phyloP scores from a whole-genome alignment of 257 asterid genomes.

The Solanum peruvianum region DNA sequence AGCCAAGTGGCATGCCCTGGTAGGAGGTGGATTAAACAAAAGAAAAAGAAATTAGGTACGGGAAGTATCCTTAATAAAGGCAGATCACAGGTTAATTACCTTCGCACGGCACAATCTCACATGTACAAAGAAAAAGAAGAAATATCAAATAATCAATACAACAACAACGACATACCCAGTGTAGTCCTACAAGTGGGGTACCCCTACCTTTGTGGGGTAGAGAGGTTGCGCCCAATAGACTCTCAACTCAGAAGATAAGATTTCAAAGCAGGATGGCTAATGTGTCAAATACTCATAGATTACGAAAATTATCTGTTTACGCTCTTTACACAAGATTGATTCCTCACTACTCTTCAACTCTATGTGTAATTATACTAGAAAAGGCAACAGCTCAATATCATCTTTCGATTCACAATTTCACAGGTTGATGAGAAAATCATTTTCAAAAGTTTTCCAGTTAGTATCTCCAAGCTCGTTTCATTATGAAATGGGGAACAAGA shows the following conservation, averaged over 20 bases:
- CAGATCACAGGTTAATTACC: background rate
- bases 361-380: background rate
- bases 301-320: background rate
- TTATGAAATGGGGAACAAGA: background rate
- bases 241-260: background rate
- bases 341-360: background rate
- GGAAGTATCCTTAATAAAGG: background rate
- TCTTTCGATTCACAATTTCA: background rate
- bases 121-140: background rate
- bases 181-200: background rate
- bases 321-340: background rate
- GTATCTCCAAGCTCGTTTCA: background rate
- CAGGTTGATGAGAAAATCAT: background rate
- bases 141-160: background rate
- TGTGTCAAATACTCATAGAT: background rate
- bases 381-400: background rate
- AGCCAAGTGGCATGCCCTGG: constrained; percentile 77
- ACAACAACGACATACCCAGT: background rate
- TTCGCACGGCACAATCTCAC: background rate
- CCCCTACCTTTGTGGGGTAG: background rate
- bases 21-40: background rate
- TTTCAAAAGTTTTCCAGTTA: background rate
- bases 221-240: background rate
- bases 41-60: background rate
- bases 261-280: background rate